Evolutionary conservation across 805 yeast species (phyloP), one percentile per base, ranked within the genome.

Genomic region (Sporopachydermia quercuum): DNA sequence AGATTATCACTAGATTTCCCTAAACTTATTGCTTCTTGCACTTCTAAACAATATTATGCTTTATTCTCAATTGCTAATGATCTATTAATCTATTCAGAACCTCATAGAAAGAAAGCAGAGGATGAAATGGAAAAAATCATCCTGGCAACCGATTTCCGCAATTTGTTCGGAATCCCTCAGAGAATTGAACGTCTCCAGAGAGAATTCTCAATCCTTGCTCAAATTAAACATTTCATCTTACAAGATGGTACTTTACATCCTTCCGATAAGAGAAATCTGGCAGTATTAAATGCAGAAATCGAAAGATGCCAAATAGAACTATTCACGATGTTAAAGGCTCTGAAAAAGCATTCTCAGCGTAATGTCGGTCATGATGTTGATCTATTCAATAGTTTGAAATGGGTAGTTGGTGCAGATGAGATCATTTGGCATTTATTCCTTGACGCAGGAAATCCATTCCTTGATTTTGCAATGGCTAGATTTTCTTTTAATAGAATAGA

Each of bases 11-110:
- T 83, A 11, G 85, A 79, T 49, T 65, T 83, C 38, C 93, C 95
- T 2, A 65, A 71, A 37, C 70, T 86, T 15, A 66, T 70, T 3
- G 67, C 85, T 1, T 63, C 74, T 4, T 71, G 85, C 40, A 85
- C 85, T 40, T 78, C 95, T 0, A 57, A 60, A 36, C 94, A 85
- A 51, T 87, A 83, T 53, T 65, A 66, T 45, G 66, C 85, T 0
- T 56, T 84, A 11, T 81, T 75, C 51, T 65, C 71, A 13, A 72
- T 86, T 33, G 63, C 71, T 1, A 65, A 73, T 48, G 76, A 78
- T 40, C 58, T 87, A 36, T 51, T 89, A 43, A 63, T 83, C 19
- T 84, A 83, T 52, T 64, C 73, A 4, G 94, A 84, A 47, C 94
- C 95, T 3, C 66, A 70, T 46, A 68, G 71, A 36, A 71, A 73